Evolutionary conservation across 768 basidiomycete species (phyloP), one percentile per base, ranked within the genome.

Genomic region (Scleroderma citrinum): DNA sequence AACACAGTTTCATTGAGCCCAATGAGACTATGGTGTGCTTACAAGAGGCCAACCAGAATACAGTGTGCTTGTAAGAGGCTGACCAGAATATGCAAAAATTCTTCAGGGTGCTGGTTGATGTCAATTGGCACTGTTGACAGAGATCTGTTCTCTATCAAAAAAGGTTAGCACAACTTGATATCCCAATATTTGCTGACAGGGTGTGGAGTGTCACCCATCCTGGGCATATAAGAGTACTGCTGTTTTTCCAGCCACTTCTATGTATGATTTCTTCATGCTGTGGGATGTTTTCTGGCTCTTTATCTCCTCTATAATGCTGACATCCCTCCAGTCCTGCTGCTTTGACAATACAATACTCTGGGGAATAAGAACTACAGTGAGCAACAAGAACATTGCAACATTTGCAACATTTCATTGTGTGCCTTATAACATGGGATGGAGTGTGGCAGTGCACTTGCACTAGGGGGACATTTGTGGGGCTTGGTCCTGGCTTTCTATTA

Each of bases 281-380:
- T 38, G 6, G 1, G 23, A 3, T 16, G 14, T 19, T 5, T 39
- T 41, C 23, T 12, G 14, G 16, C 7, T 30, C 37, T 47, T 39
- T 36, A 47, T 30, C 23, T 47, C 37, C 7, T 36, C 13, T 17
- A 47, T 3, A 16, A 29, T 20, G 3, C 8, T 17, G n/a, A 47
- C 23, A 39, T 47, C 46, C 29, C 36, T 41, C 36, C n/a, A 19
- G 37, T 38, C 37, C n/a, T n/a, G 30, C 24, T 21, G 17, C 12
- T 19, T n/a, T 17, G 19, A 31, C 1, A 71, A 53, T 3, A 69
- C 67, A n/a, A n/a, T n/a, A n/a, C n/a, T n/a, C n/a, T n/a, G n/a
- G n/a, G n/a, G n/a, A n/a, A n/a, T n/a, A n/a, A n/a, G n/a, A n/a
- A n/a, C n/a, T n/a, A n/a, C n/a, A n/a, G n/a, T n/a, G n/a, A n/a